These are phyloP conservation scores for Camelina hispida DNA, from an alignment of 345 rosid species.

Conservation along the genomic window DNA sequence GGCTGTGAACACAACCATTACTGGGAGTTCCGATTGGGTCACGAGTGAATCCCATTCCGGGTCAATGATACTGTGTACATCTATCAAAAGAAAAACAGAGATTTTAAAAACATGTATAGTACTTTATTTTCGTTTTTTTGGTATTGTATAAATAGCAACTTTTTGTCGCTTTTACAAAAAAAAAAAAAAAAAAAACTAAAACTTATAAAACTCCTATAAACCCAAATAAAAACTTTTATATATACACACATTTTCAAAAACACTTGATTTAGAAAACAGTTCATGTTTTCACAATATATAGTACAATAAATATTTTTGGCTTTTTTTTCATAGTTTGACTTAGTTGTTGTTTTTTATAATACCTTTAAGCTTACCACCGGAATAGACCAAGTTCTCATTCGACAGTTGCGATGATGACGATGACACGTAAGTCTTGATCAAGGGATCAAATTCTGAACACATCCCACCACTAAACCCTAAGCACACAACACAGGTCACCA, in stretches of 20 bases:
- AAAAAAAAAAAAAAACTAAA: too few species aligned
- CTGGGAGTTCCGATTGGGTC: not conserved
- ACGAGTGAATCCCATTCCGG: not conserved
- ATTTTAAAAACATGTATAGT: not conserved
- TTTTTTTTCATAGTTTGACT: too few species aligned
- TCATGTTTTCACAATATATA: too few species aligned
- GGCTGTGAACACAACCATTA: not conserved
- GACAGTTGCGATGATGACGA: not conserved
- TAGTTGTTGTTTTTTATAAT: too few species aligned
- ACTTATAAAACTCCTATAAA: not conserved
- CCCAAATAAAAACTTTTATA: not conserved
- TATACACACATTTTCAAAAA: too few species aligned
- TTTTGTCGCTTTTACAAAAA: not conserved
- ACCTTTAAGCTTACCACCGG: not conserved
- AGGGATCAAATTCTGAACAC: not conserved
- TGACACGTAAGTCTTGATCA: slow-evolving; percentile 4
- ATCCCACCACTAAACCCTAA: slow-evolving; percentile 17
- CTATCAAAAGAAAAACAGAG: not conserved
- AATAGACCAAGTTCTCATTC: not conserved
- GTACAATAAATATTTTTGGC: too few species aligned
- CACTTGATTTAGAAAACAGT: not conserved
- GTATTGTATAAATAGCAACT: not conserved
- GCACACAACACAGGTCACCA: slow-evolving; percentile 8
- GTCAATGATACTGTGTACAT: not conserved
- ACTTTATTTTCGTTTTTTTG: not conserved